phyloP scores from a whole-genome alignment of 2,329 filamentous ascomycete genomes.

The Epichloe elymi region DNA sequence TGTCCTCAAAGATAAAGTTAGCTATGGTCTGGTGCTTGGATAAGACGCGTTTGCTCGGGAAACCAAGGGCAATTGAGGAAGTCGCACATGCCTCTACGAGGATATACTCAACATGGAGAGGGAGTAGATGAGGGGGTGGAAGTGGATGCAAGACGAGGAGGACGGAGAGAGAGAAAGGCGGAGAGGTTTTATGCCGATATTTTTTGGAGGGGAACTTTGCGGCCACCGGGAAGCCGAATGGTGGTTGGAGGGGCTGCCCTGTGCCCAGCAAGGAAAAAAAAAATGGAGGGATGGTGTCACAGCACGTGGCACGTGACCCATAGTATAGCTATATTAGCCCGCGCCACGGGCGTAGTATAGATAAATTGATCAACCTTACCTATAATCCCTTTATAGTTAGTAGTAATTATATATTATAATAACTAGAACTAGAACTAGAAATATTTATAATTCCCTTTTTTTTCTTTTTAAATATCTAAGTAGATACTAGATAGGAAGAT shows the following conservation, averaged over 20 bases:
- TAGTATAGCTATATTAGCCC: too few species aligned
- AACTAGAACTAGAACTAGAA: too few species aligned
- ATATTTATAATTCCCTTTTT: too few species aligned
- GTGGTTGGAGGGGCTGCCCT: conserved; percentile 4
- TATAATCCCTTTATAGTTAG: too few species aligned
- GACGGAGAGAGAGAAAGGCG: conserved; percentile 6
- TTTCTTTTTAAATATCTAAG: too few species aligned
- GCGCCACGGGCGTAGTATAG: too few species aligned
- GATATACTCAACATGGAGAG: not conserved
- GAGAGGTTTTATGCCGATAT: conserved; percentile 7
- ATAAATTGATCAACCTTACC: too few species aligned
- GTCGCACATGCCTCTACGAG: conserved; percentile 1
- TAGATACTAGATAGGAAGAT: too few species aligned
- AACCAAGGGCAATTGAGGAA: not conserved
- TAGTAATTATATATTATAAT: too few species aligned
- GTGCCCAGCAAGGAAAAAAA: not conserved
- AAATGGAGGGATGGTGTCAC: not conserved
- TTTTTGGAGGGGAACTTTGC: not conserved
- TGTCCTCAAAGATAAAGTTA: not conserved
- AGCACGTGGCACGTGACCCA: too few species aligned
- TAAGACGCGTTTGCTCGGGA: not conserved
- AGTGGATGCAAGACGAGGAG: conserved; percentile 1
- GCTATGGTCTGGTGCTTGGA: not conserved
- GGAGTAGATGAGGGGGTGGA: not conserved
- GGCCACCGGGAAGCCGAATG: not conserved